Percentiles rank a stretch among this genome's conserved stretches.
phyloP scores from a whole-genome alignment of 2,329 filamentous ascomycete genomes.

The Cercospora sp. region DNA sequence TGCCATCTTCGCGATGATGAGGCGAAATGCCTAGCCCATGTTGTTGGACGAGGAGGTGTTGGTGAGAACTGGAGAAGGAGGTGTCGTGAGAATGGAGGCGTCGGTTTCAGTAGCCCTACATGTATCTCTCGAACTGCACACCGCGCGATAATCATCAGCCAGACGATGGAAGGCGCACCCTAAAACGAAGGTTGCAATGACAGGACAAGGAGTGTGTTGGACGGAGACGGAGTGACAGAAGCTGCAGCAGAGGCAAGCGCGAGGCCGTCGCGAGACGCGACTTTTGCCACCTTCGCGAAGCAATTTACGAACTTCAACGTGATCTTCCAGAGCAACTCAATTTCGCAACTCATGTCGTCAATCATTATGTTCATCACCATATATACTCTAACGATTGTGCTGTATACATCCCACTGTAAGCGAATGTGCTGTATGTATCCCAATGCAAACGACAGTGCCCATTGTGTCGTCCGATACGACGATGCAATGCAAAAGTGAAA shows the following conservation, averaged over 20 bases:
- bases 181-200: background rate
- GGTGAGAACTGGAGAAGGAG: background rate
- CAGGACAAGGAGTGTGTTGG: background rate
- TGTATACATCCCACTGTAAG: background rate
- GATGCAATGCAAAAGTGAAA: background rate
- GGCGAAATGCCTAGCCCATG: conserved; percentile 6
- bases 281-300: background rate
- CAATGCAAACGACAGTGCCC: background rate
- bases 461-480: background rate
- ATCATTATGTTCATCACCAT: background rate
- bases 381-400: background rate
- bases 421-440: background rate
- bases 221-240: background rate
- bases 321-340: background rate
- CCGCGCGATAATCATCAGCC: conserved; percentile 1
- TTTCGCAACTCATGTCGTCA: background rate
- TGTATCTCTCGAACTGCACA: background rate
- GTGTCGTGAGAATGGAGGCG: background rate
- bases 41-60: background rate
- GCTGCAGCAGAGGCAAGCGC: background rate
- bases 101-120: background rate
- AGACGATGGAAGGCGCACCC: background rate
- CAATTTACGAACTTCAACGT: background rate
- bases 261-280: background rate
- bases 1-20: background rate